Base-by-base conservation (phyloP, 179 eudicot species). In the Spergularia azorica region DNA sequence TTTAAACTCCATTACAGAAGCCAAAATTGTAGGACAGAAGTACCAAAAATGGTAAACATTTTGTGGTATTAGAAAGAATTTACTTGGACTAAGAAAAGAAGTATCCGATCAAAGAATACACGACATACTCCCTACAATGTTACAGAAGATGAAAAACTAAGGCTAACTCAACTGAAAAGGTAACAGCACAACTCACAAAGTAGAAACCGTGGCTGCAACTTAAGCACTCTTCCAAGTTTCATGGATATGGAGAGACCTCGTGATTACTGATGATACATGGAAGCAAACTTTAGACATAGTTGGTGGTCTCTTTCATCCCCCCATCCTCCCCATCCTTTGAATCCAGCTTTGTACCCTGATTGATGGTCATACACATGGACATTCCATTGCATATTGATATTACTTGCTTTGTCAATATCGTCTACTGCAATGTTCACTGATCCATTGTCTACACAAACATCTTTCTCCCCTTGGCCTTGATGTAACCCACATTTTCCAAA, bases 311-410 rank as follows among this genome's bases (percentile, higher is more conserved):
- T 83, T 36, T 20, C 20, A 80, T 95, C 98, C 54, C 98, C 97
- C 98, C 98, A 93, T 36, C 97, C 98, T 36, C 98, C 98, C 98
- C 98, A 95, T 3, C 98, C 98, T 82, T 82, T 84, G 72, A 95
- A 95, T 9, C 97, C 98, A 39, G 93, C 92, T 83, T 90, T 84
- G 76, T 95, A 95, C 26, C 98, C 98, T 0, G 82, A 55, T 83
- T 93, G 98, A 59, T 88, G 81, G 71, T 82, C 80, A 63, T 75
- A 85, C 18, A 84, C 82, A 21, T 75, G 87, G 21, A 93, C 86
- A 10, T 82, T 87, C 98, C 98, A 93, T 20, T 87, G 76, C 1
- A 86, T 73, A 55, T 81, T 84, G 72, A 95, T 84, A 79, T 91
- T 95, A 2, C 78, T 74, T 48, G 63, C 84, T 78, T 78, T 87